These are phyloP conservation scores for Apiotrichum gamsii DNA, from an alignment of 1,284 basidiomycete species.

Conservation along the genomic window DNA sequence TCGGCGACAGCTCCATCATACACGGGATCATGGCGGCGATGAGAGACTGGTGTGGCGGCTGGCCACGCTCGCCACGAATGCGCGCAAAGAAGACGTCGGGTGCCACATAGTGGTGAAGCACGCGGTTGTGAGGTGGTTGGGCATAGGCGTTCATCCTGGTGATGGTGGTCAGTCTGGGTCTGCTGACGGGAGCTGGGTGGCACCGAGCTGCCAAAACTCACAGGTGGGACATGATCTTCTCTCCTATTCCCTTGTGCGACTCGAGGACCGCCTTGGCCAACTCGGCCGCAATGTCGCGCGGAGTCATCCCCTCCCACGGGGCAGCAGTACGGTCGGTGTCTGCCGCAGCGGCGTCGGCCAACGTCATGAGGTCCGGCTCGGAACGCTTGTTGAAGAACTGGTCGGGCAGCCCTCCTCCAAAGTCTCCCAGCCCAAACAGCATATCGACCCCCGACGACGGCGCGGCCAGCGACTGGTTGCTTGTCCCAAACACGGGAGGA, in stretches of 20 bases:
- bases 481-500: not conserved
- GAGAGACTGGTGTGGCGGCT: conserved; percentile 32
- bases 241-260: conserved; percentile 31
- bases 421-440: conserved; percentile 1
- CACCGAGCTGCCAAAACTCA: conserved; percentile 16
- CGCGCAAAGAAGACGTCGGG: conserved; percentile 24
- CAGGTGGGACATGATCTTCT: conserved; percentile 39
- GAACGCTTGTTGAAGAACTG: conserved; percentile 2
- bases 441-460: not conserved
- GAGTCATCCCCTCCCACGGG: conserved; percentile 30
- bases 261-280: conserved; percentile 29
- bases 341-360: conserved; percentile 43
- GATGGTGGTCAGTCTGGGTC: too few species aligned
- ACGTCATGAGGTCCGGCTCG: conserved; percentile 43
- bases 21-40: conserved; percentile 30
- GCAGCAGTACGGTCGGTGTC: conserved; percentile 13
- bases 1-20: conserved; percentile 17
- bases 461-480: not conserved
- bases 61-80: conserved; percentile 14
- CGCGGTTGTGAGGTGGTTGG: conserved; percentile 8
- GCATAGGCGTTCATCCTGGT: conserved; percentile 31
- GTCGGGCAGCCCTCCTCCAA: conserved; percentile 7
- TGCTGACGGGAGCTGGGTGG: not conserved
- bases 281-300: conserved; percentile 25
- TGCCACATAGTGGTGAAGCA: conserved; percentile 20